phyloP scores from a whole-genome alignment of 2,329 filamentous ascomycete genomes.

The Coleophoma crateriformis region DNA sequence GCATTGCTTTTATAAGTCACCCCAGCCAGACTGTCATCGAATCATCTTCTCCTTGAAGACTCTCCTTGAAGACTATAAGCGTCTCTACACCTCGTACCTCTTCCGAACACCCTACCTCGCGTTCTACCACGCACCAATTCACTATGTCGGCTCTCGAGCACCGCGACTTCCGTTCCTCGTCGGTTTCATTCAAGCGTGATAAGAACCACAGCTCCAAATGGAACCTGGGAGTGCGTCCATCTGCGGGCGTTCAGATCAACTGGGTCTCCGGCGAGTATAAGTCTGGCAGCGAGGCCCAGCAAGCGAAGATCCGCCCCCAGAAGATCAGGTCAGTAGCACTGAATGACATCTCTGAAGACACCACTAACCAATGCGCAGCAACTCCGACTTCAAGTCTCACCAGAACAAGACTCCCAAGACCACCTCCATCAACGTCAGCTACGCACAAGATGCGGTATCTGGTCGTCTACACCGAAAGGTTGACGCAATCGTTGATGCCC shows the following conservation, averaged over 20 bases:
- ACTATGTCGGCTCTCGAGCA: slow-evolving; percentile 7
- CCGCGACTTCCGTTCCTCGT: slow-evolving; percentile 24
- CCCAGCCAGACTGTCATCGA: slow-evolving; percentile 6
- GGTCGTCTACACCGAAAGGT: slow-evolving; percentile 15
- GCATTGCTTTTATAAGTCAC: slow-evolving; percentile 8
- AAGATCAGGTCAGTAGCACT: slow-evolving; percentile 13
- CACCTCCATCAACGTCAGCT: slow-evolving; percentile 1
- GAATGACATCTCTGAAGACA: slow-evolving; percentile 2
- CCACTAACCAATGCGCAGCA: not conserved
- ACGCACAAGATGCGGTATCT: not conserved
- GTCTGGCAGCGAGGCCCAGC: slow-evolving; percentile 6
- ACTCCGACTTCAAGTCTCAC: slow-evolving; percentile 11
- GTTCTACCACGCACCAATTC: not conserved
- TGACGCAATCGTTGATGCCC: slow-evolving; percentile 15
- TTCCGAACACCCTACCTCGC: not conserved
- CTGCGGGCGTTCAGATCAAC: slow-evolving; percentile 8
- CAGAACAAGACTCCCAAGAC: slow-evolving; percentile 17
- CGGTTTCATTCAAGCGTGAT: slow-evolving; percentile 22
- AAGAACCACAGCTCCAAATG: slow-evolving; percentile 24
- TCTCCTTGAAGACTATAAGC: not conserved
- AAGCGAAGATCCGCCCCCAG: slow-evolving; percentile 18
- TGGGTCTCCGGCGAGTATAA: slow-evolving; percentile 4
- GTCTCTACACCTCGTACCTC: too few species aligned
- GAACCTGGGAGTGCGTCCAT: slow-evolving; percentile 17
- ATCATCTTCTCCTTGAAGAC: slow-evolving; percentile 2